A percentile compares a stretch with the other conserved stretches of the same genome.
These are phyloP conservation scores for Kwoniella dendrophila DNA, from an alignment of 768 basidiomycete genomes.

Conservation along the genomic window DNA sequence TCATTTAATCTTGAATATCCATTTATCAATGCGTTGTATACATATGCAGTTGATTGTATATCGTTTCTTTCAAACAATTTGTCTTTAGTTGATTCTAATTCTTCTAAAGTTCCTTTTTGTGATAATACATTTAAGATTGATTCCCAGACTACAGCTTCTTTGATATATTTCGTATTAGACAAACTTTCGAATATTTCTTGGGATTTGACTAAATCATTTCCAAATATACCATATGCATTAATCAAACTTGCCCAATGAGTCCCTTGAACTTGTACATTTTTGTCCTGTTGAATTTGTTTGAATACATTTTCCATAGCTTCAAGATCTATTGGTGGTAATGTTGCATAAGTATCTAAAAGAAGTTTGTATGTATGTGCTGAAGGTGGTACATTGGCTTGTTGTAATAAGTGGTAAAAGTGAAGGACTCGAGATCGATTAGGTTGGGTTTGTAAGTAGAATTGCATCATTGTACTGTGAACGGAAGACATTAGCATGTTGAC, in stretches of 20 bases:
- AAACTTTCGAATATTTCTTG: constrained; percentile 77
- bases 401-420: constrained; percentile 71
- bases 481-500: constrained; percentile 11
- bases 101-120: constrained; percentile 73
- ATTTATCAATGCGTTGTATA: constrained; percentile 81
- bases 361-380: constrained; percentile 96
- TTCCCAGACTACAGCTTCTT: constrained; percentile 85
- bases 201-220: constrained; percentile 75
- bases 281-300: constrained; percentile 62
- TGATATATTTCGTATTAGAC: constrained; percentile 58
- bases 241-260: constrained; percentile 82
- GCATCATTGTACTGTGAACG: constrained; percentile 73
- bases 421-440: constrained; percentile 78
- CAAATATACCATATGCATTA: constrained; percentile 80
- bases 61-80: constrained; percentile 66
- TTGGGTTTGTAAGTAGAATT: constrained; percentile 86
- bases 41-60: constrained; percentile 91
- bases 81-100: constrained; percentile 69
- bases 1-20: constrained; percentile 71
- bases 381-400: constrained; percentile 66
- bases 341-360: constrained; percentile 83
- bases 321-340: constrained; percentile 78
- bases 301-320: constrained; percentile 73
- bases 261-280: constrained; percentile 61
- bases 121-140: constrained; percentile 84